Evolutionary conservation across 1,139 yeast species (phyloP), one percentile per base, ranked within the genome.

Genomic region (Yamadazyma atmosphaerica): DNA sequence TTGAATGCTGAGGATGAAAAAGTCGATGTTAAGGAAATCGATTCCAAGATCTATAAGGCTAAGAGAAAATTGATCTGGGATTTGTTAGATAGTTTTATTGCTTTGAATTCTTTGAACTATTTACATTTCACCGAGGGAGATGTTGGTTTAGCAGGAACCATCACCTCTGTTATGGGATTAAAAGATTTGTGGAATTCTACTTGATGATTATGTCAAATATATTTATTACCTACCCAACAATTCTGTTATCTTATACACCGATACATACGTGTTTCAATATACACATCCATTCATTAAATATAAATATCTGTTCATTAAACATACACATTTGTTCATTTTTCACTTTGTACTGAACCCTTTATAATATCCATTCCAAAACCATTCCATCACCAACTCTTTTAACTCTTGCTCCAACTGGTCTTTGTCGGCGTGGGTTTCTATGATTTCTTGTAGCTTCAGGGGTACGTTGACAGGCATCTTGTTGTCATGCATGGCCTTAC

Each of bases 81-180:
- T 60, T 63, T 77, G 12, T 74, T 86, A 49, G 98, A 90, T 63
- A 60, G 79, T 50, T 73, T 85, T 50, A 83, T 89, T 54, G 95
- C 95, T 18, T 68, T 83, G 57, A 81, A 85, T 60, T 77, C 83
- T 36, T 74, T 87, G 61, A 72, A 77, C 43, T 65, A 71, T 61
- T 68, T 85, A 53, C 72, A 73, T 54, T 70, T 77, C 52, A 81
- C 83, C 58, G 97, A 90, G 52, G 95, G 95, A 36, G 74, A 83
- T 36, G 77, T 88, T 40, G 97, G 96, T 36, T 68, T 83, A 47
- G 90, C 94, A 34, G 98, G 98, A 60, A 74, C 85, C 24, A 68
- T 86, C 45, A 88, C 97, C 23, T 84, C 96, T 31, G 45, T 83
- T 40, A 69, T 89, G 64, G 96, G 96, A 28, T 71, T 87, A 44